phyloP scores from a whole-genome alignment of 495 filamentous ascomycete genomes.

The Durotheca rogersii region DNA sequence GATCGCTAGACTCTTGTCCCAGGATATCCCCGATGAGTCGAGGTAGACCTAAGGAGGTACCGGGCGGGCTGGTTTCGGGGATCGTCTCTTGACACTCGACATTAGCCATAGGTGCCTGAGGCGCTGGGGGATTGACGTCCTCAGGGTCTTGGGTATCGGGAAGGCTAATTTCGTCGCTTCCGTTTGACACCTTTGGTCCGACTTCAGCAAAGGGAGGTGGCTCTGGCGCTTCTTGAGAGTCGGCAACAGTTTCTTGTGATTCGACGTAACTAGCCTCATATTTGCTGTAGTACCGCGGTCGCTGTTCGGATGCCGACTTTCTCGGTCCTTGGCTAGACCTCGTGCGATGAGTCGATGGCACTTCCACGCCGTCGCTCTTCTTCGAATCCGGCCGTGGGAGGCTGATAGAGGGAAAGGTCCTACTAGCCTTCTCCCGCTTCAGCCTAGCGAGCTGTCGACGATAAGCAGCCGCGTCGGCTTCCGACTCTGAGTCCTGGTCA shows the following conservation, averaged over 20 bases:
- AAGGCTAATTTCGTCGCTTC: not conserved
- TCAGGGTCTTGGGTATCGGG: conserved; percentile 2
- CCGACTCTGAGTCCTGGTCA: conserved; percentile 23
- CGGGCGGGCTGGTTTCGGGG: conserved; percentile 43
- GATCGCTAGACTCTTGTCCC: conserved; percentile 19
- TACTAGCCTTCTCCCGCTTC: conserved; percentile 40
- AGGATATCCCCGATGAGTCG: conserved; percentile 23
- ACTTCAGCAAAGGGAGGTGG: conserved; percentile 24
- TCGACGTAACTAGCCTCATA: conserved; percentile 12
- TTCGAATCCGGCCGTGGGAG: conserved; percentile 32
- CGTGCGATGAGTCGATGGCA: conserved; percentile 42
- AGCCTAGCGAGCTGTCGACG: conserved; percentile 31
- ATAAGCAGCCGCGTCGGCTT: conserved; percentile 15
- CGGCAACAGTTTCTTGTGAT: conserved; percentile 36
- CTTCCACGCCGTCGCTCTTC: conserved; percentile 35
- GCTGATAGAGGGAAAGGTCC: conserved; percentile 39
- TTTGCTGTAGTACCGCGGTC: conserved; percentile 26
- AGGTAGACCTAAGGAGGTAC: conserved; percentile 20
- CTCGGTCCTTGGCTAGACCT: conserved; percentile 11
- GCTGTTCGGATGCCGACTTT: conserved; percentile 21
- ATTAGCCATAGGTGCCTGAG: conserved; percentile 6
- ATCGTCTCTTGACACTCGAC: conserved; percentile 35
- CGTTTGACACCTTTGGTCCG: conserved; percentile 24
- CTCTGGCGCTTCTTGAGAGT: conserved; percentile 31
- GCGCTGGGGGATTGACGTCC: conserved; percentile 10